Conservation (phyloP, 192 early-diverging fungal species). For the Coemansia sp. region DNA sequence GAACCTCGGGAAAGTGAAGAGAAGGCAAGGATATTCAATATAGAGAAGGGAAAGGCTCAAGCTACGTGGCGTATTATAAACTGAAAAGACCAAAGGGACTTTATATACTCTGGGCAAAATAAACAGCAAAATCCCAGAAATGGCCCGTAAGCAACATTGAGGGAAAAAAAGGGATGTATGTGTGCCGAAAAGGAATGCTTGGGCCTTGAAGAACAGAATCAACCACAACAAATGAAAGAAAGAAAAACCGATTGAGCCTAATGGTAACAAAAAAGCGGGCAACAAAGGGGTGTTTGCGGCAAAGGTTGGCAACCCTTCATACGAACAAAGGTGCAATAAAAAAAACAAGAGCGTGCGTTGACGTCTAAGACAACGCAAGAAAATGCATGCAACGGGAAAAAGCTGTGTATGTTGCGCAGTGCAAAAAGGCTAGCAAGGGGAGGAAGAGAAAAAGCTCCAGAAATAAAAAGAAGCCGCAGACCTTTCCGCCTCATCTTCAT, state of each 20-base stretch:
- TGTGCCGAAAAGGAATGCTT: neutral
- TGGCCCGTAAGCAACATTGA: neutral
- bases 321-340: neutral
- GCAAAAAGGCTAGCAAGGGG: neutral
- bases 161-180: neutral
- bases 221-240: neutral
- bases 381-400: conserved; percentile 3
- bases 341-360: conserved; percentile 2
- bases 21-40: conserved; percentile 1
- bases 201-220: neutral
- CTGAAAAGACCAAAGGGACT: neutral
- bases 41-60: neutral
- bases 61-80: neutral
- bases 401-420: neutral
- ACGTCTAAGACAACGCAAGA: neutral
- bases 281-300: neutral
- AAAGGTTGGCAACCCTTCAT: neutral
- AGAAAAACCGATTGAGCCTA: conserved; percentile 7
- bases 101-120: neutral
- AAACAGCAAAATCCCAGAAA: neutral
- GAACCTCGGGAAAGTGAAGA: neutral
- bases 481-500: neutral
- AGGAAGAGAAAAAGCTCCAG: neutral
- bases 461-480: conserved; percentile 1
- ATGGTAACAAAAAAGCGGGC: neutral